Evolutionary conservation across 225 moss, liverwort and hornwort genomes (phyloP).

Genomic region (Physcomitrium patens): DNA sequence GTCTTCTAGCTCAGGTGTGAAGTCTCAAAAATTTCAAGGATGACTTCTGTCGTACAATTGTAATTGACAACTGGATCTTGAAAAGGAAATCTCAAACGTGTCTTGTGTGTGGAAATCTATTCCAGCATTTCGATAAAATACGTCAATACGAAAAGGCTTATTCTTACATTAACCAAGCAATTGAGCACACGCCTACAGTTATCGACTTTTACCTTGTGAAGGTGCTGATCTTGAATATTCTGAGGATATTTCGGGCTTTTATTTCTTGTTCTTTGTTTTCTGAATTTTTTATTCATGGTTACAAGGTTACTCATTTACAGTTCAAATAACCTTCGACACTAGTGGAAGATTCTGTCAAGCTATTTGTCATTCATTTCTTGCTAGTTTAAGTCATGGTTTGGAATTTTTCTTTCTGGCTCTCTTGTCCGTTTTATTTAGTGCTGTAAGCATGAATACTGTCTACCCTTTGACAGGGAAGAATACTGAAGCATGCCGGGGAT

Average conservation of each 20-base stretch:
- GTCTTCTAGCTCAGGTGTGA: constrained; percentile 83
- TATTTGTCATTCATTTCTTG: too few species aligned
- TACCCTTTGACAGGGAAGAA: constrained; percentile 70
- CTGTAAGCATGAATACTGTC: constrained; percentile 16
- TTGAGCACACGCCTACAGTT: constrained; percentile 89
- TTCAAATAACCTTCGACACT: not conserved
- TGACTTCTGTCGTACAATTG: constrained; percentile 15
- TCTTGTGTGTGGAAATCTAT: constrained; percentile 26
- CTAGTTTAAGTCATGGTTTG: not conserved
- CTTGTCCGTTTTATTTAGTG: not conserved
- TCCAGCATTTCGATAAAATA: constrained; percentile 82
- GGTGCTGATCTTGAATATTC: constrained; percentile 39
- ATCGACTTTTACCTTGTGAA: constrained; percentile 97
- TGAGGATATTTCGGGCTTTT: too few species aligned
- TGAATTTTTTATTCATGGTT: too few species aligned
- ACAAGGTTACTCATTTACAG: too few species aligned
- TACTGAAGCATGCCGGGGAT: constrained; percentile 96
- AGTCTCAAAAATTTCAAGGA: constrained; percentile 7
- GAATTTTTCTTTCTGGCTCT: not conserved
- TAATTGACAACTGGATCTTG: constrained; percentile 11
- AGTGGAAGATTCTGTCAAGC: too few species aligned
- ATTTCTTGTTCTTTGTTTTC: too few species aligned
- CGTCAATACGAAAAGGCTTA: constrained; percentile 73
- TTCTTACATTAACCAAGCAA: constrained; percentile 77
- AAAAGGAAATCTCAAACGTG: constrained; percentile 16